phyloP scores from a whole-genome alignment of 805 yeast genomes.

The Middelhovenomyces tepae region DNA sequence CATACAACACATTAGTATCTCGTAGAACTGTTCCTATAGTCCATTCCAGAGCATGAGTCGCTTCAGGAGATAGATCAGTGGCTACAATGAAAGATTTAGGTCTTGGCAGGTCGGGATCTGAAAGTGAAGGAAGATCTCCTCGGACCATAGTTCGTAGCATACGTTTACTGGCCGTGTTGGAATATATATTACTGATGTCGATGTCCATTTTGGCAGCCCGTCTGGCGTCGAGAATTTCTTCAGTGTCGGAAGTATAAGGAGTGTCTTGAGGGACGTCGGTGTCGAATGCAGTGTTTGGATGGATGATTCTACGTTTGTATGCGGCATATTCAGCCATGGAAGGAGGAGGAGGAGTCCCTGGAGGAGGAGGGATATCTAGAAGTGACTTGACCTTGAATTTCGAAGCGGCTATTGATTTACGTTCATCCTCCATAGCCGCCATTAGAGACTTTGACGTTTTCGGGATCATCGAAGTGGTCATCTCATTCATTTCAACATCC shows the following conservation, averaged over 20 bases:
- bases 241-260: slow-evolving; percentile 64
- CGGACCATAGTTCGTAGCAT: slow-evolving; percentile 64
- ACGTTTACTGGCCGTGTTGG: slow-evolving; percentile 44
- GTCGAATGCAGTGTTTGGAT: slow-evolving; percentile 42
- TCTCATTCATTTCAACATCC: slow-evolving; percentile 2
- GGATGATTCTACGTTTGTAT: slow-evolving; percentile 50
- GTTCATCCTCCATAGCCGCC: slow-evolving; percentile 24
- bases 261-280: slow-evolving; percentile 24
- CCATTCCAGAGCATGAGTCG: slow-evolving; percentile 79
- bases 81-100: slow-evolving; percentile 65
- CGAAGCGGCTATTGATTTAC: slow-evolving; percentile 8
- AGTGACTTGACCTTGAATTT: slow-evolving; percentile 16
- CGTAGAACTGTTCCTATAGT: slow-evolving; percentile 75
- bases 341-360: slow-evolving; percentile 16
- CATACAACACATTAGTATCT: slow-evolving; percentile 73
- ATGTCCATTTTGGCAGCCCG: slow-evolving; percentile 48
- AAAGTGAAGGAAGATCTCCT: slow-evolving; percentile 51
- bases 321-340: slow-evolving; percentile 45
- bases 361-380: slow-evolving; percentile 11
- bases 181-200: slow-evolving; percentile 45
- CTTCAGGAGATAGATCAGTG: slow-evolving; percentile 76
- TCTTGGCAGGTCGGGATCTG: slow-evolving; percentile 15
- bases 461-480: slow-evolving; percentile 1
- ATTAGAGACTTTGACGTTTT: slow-evolving; percentile 14
- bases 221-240: slow-evolving; percentile 54